phyloP scores from a whole-genome alignment of 768 basidiomycete genomes.

The Auricularia cornea region DNA sequence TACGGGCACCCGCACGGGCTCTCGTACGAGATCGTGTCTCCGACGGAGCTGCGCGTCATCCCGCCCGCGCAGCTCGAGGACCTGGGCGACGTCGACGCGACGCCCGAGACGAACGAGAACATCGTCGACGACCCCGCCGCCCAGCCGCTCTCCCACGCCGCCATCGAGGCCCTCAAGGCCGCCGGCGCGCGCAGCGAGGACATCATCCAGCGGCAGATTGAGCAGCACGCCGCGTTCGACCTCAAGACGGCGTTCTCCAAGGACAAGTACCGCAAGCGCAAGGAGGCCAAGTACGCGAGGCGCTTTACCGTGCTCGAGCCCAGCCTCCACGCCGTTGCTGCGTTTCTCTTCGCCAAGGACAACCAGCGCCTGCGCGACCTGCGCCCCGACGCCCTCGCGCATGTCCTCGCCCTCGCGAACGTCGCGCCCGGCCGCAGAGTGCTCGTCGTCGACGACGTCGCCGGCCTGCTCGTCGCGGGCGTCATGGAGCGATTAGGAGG shows the following conservation, averaged over 20 bases:
- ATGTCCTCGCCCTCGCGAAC: slow-evolving; percentile 77
- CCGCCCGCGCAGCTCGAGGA: slow-evolving; percentile 64
- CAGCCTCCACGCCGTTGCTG: slow-evolving; percentile 76
- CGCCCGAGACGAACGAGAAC: slow-evolving; percentile 91
- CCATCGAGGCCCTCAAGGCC: slow-evolving; percentile 77
- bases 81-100: slow-evolving; percentile 71
- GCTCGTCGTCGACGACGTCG: slow-evolving; percentile 85
- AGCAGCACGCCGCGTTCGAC: slow-evolving; percentile 82
- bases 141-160: slow-evolving; percentile 72
- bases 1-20: slow-evolving; percentile 80
- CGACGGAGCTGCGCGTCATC: slow-evolving; percentile 56
- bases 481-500: slow-evolving; percentile 84
- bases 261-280: slow-evolving; percentile 94
- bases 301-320: slow-evolving; percentile 66
- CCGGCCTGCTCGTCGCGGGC: slow-evolving; percentile 78
- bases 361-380: slow-evolving; percentile 54
- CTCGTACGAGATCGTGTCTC: slow-evolving; percentile 69
- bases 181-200: slow-evolving; percentile 85
- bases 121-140: slow-evolving; percentile 83
- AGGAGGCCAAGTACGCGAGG: slow-evolving; percentile 80
- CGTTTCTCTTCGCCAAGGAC: slow-evolving; percentile 75
- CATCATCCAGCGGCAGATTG: slow-evolving; percentile 91
- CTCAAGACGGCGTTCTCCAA: slow-evolving; percentile 98
- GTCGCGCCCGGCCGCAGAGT: slow-evolving; percentile 82
- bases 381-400: slow-evolving; percentile 80